These are phyloP conservation scores for Endothia cerciana DNA, from an alignment of 2,329 filamentous ascomycete genomes.

Conservation along the genomic window DNA sequence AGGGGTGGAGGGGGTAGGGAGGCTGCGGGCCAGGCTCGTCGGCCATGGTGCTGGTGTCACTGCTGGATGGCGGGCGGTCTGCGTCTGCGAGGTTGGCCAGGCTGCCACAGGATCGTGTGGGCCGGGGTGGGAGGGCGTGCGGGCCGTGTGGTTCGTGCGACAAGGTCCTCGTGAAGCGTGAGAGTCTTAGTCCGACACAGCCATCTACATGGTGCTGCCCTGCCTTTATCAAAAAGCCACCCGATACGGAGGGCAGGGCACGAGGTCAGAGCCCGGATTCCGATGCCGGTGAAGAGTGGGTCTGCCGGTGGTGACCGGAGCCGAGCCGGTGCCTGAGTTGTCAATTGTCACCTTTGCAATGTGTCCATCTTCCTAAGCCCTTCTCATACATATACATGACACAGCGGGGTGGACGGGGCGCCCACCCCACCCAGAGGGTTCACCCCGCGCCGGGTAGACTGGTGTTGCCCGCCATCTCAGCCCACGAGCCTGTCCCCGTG, in stretches of 20 bases:
- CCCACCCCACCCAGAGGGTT: too few relatives aligned
- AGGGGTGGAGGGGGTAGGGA: conserved; percentile 51
- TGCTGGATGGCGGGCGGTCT: too few relatives aligned
- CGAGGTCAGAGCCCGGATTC: not conserved
- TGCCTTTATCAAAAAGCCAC: not conserved
- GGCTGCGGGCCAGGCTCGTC: conserved; percentile 25
- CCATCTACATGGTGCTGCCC: not conserved
- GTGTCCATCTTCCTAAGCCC: not conserved
- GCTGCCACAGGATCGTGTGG: not conserved
- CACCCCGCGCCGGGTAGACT: too few relatives aligned
- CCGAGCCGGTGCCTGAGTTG: not conserved
- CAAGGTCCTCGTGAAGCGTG: not conserved
- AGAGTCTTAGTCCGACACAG: not conserved
- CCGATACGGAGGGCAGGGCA: not conserved
- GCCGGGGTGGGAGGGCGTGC: not conserved
- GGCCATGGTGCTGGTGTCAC: conserved; percentile 15
- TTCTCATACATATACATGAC: too few relatives aligned
- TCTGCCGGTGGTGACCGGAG: conserved; percentile 5
- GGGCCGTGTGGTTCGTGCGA: not conserved
- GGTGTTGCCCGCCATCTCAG: too few relatives aligned
- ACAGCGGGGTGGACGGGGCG: too few relatives aligned
- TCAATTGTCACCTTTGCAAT: not conserved
- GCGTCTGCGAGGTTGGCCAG: too few relatives aligned
- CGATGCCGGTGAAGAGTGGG: conserved; percentile 2
- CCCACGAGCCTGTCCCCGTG: too few relatives aligned